Base-by-base conservation (phyloP, 257 asterid genomes). In the Primulina huaijiensis region DNA sequence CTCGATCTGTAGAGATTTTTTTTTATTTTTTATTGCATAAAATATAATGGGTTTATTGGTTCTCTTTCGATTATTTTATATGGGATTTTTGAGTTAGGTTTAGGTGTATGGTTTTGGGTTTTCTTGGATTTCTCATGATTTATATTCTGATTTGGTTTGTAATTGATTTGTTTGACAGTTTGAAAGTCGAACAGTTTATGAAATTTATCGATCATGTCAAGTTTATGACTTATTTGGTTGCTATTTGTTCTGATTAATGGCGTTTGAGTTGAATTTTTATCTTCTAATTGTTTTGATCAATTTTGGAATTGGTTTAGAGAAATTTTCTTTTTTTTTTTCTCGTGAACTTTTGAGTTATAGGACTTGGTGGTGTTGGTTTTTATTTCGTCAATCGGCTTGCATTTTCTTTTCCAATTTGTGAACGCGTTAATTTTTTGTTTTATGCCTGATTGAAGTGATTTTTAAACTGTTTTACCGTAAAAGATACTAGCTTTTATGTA, bases 21-120 rank as follows among this genome's bases (percentile, higher is more conserved):
- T 9, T 19, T 3, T 33, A 2, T 59, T 31, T 37, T 68, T 23
- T 23, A 8, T 67, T 46, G 55, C 55, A 46, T 46, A 46, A 46
- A 46, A 12, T 46, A 12, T 14, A 46, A 46, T 14, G 6, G 19
- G n/a, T 50, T 23, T 33, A 27, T 5, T 16, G 8, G 4, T 46
- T 67, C 50, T 53, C 3, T 30, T 33, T 53, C 20, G 12, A 21
- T 66, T n/a, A 38, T 40, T 9, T 34, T 40, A 16, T 9, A 55
- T 68, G 56, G 62, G 72, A 29, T 33, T 68, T 67, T 68, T 23
- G 6, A 68, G 23, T 68, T 33, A 20, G 50, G 72, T 14, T 68
- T 33, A 29, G 34, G 7, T 50, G 34, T 68, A 9, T 27, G 52
- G 35, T 37, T 30, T 68, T 68, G 55, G 11, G 62, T 57, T 25